Percentiles rank a stretch among this genome's conserved stretches.
Evolutionary conservation across 148 eudicot species (phyloP).

Genomic region (Pouteria glomerata): DNA sequence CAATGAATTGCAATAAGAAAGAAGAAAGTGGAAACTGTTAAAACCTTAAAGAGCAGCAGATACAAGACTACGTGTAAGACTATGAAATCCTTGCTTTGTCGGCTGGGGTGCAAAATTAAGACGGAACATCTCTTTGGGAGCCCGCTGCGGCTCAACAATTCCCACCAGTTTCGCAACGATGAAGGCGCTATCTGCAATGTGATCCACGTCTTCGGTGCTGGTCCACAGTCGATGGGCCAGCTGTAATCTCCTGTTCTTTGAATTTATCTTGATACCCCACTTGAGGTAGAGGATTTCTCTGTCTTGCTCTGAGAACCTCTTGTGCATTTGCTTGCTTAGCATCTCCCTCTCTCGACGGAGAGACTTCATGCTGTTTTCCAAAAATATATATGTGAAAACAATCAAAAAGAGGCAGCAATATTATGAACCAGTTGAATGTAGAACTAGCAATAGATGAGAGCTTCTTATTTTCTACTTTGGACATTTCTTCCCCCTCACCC

Average conservation of each 20-base stretch:
- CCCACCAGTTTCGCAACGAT: conserved; percentile 66
- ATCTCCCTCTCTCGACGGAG: conserved; percentile 68
- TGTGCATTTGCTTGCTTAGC: conserved; percentile 69
- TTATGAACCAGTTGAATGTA: no score
- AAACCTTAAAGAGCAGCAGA: conserved; percentile 21
- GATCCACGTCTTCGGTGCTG: conserved; percentile 47
- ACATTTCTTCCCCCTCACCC: no score
- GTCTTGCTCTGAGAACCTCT: conserved; percentile 55
- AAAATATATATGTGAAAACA: background rate
- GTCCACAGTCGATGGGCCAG: conserved; percentile 63
- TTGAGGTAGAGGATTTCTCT: conserved; percentile 49
- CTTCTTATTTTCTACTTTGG: no score
- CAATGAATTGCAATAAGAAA: background rate
- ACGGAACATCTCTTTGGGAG: conserved; percentile 77
- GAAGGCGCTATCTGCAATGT: conserved; percentile 64
- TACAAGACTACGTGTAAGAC: conserved; percentile 39
- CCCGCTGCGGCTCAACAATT: conserved; percentile 41
- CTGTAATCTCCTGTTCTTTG: conserved; percentile 65
- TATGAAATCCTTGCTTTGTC: conserved; percentile 38
- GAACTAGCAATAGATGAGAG: background rate
- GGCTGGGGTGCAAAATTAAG: conserved; percentile 56
- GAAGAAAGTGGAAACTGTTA: background rate
- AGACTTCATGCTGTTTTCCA: conserved; percentile 50
- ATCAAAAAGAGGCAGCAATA: no score
- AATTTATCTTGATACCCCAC: conserved; percentile 73